Conservation (phyloP, 768 basidiomycete genomes). For the Auricularia cornea region DNA sequence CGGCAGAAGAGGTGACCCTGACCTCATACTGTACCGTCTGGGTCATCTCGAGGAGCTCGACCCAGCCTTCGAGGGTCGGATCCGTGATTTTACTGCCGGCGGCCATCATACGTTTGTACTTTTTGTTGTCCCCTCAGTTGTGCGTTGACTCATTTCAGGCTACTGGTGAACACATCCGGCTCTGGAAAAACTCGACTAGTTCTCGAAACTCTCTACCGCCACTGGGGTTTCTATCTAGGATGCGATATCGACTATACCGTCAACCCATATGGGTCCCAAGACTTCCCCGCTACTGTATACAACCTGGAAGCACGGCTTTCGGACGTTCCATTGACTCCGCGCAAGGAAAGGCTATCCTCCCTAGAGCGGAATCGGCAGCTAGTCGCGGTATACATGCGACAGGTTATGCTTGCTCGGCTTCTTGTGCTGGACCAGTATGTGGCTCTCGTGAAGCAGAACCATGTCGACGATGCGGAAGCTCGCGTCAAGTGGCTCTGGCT, state of each 20-base stretch:
- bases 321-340: not conserved
- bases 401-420: not conserved
- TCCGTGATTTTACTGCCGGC: not conserved
- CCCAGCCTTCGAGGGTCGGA: not conserved
- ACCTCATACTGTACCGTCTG: not conserved
- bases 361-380: not conserved
- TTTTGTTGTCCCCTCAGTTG: not conserved
- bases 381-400: not conserved
- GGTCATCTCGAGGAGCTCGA: not conserved
- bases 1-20: not conserved
- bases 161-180: not conserved
- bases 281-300: not conserved
- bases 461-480: not conserved
- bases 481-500: not conserved
- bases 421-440: not conserved
- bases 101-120: not conserved
- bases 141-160: not conserved
- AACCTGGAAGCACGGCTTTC: too few species aligned
- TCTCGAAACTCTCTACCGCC: not conserved
- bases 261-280: not conserved
- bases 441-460: not conserved
- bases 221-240: not conserved
- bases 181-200: not conserved
- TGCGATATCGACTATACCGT: not conserved
- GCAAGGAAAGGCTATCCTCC: not conserved